Evolutionary conservation across 768 basidiomycete genomes (phyloP), one percentile per base, ranked within the genome.

Genomic region (Pleurotus pulmonarius): DNA sequence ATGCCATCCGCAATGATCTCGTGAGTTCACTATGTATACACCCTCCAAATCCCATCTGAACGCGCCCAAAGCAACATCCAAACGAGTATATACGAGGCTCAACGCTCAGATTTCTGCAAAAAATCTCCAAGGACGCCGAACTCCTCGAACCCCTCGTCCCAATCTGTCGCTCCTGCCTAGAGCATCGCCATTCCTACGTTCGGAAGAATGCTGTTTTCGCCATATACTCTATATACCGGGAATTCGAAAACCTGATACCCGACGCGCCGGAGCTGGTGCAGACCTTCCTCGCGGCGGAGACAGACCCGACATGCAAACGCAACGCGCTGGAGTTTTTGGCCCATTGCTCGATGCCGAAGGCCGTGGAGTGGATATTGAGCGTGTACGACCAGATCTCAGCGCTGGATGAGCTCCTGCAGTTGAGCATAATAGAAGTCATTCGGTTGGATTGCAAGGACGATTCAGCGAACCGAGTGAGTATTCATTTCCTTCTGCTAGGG

Each of bases 51-150:
- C 51, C 38, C 49, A 56, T 38, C 16, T 61, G 49, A 64, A 51
- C 38, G 39, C 48, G 37, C 43, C 59, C 16, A 5, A 60, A 95
- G 91, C 95, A 98, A 94, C 97, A 99, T 66, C 95, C 96, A 7
- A 98, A 99, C 65, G 97, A 99, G 77, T 99, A 98, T 70, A 97
- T 99, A 64, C 91, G 97, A 38, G 97, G 97, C 45, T 92, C 94
- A n/a, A 95, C 93, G 9, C 83, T 98, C 34, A 89, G 97, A 22
- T 96, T 95, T 75, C 81, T 98, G 11, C 92, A 96, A 74, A 99
- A 99, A 77, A 89, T 99, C 52, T 81, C 89, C 15, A 89, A 90
- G 70, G 97, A 98, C 63, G 77, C 85, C 3, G 97, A 99, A 69
- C 83, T 98, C 11, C 83, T 98, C 22, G 97, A 98, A 75, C 97